Percentiles rank a stretch among this genome's conserved stretches.
These are phyloP conservation scores for Cladophialophora chaetospira DNA, from an alignment of 2,329 filamentous ascomycete genomes.

Conservation along the genomic window DNA sequence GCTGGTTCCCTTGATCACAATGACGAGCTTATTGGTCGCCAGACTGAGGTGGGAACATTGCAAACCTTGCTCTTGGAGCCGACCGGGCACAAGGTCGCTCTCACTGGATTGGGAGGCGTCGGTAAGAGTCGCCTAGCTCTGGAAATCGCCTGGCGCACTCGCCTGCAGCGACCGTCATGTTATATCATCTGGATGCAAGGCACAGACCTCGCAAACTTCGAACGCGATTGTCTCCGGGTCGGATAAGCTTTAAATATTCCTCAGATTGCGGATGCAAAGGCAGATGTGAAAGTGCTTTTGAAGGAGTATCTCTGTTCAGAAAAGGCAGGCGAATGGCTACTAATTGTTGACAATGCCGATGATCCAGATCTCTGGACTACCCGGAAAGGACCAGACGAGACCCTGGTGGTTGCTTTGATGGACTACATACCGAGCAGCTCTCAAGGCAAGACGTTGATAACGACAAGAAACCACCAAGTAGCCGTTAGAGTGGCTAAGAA, in stretches of 20 bases:
- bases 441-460: background rate
- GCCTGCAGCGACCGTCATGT: background rate
- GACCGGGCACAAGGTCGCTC: conserved; percentile 4
- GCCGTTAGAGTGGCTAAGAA: background rate
- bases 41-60: background rate
- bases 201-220: conserved; percentile 31
- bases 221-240: conserved; percentile 35
- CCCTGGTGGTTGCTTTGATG: background rate
- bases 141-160: conserved; percentile 20
- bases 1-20: no score
- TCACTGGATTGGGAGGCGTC: conserved; percentile 33
- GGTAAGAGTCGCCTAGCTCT: conserved; percentile 35
- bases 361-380: conserved; percentile 9
- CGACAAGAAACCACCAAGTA: background rate
- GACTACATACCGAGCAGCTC: background rate
- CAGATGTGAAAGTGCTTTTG: conserved; percentile 28
- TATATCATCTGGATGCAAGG: conserved; percentile 39
- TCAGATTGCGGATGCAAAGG: conserved; percentile 32
- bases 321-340: conserved; percentile 35
- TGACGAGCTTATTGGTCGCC: no score
- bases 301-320: conserved; percentile 33
- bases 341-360: conserved; percentile 35
- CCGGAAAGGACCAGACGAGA: conserved; percentile 25
- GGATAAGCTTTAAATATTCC: conserved; percentile 33
- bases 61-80: background rate